Evolutionary conservation across 225 moss, liverwort and hornwort species (phyloP), one percentile per base, ranked within the genome.

Genomic region (Rhytidiadelphus loreus): DNA sequence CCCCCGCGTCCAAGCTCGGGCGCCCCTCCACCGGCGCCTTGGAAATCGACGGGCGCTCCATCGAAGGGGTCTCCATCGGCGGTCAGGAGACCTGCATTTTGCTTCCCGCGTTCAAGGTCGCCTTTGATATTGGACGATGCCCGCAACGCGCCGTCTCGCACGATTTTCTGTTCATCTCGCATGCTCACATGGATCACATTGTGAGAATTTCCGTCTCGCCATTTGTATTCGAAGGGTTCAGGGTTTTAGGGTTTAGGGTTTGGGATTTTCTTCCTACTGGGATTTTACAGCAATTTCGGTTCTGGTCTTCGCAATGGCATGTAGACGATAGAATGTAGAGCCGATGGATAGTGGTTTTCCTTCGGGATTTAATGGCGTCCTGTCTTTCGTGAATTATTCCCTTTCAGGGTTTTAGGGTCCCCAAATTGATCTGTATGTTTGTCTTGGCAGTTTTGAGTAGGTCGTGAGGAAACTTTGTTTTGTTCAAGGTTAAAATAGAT

Each of bases 121-220:
- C 96, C 50, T 98, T 96, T 76, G 97, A 98, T 56, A 97, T 96
- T 53, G 97, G 98, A 85, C 96, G 97, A 29, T 99, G 97, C 89
- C 98, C 98, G 52, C 93, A 96, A 89, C 95, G 96, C 35, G 97
- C 96, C 61, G 90, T 99, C 81, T 93, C 95, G 41, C 97, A 96
- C 76, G 98, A 99, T 75, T 96, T 95, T 87, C 87, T 99, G 65
- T 95, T 96, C 91, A 95, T 97, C 76, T 96, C 96, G 3, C 98
- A 99, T 88, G 96, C 95, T 16, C 97, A 99, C 83, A 96, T 99
- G 96, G 98, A 99, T 91, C 98, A 99, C 87, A 97, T 99, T 86
- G 98, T 98, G 53, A 89, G 96, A 29, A 56, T 57, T 55, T 63
- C 39, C 20, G 71, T 37, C 59, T 66, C 35, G 37, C 29, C 58